A percentile compares a stretch with the other conserved stretches of the same genome.
phyloP scores from a whole-genome alignment of 352 stramenopile species.

The Pythium pectinolyticum region DNA sequence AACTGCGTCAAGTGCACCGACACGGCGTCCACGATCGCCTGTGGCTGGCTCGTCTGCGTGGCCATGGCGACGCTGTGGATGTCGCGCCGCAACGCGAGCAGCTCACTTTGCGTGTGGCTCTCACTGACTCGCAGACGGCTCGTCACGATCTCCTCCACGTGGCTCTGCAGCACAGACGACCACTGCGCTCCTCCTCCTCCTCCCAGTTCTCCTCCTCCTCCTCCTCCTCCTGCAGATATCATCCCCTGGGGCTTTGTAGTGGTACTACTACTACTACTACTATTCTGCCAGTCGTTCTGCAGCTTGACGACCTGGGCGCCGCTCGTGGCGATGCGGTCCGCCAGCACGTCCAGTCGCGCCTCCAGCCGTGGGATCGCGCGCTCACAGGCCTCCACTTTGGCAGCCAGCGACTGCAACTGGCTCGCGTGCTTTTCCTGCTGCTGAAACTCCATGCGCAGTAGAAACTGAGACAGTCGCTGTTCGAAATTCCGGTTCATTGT shows the following conservation, averaged over 20 bases:
- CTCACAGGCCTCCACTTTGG: slow-evolving; percentile 63
- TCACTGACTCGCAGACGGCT: slow-evolving; percentile 38
- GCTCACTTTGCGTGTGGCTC: slow-evolving; percentile 31
- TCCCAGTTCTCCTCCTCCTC: too few relatives aligned
- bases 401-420: slow-evolving; percentile 50
- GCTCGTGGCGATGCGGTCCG: slow-evolving; percentile 48
- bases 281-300: slow-evolving; percentile 34
- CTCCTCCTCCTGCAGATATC: slow-evolving; percentile 1
- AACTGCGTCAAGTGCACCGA: slow-evolving; percentile 59
- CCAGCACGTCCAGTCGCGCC: slow-evolving; percentile 55
- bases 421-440: slow-evolving; percentile 57
- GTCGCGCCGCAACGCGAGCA: slow-evolving; percentile 35
- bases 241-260: not conserved
- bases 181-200: too few relatives aligned
- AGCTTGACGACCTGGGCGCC: slow-evolving; percentile 45
- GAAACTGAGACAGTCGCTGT: slow-evolving; percentile 50
- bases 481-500: slow-evolving; percentile 73
- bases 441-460: slow-evolving; percentile 58
- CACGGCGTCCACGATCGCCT: slow-evolving; percentile 56
- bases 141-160: slow-evolving; percentile 51
- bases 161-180: slow-evolving; percentile 45
- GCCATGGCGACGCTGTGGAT: slow-evolving; percentile 5
- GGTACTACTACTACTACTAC: too few relatives aligned
- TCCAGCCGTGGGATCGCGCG: slow-evolving; percentile 62
- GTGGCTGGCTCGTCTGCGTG: slow-evolving; percentile 25